phyloP scores from a whole-genome alignment of 495 filamentous ascomycete species.

The Penicillium parvum region DNA sequence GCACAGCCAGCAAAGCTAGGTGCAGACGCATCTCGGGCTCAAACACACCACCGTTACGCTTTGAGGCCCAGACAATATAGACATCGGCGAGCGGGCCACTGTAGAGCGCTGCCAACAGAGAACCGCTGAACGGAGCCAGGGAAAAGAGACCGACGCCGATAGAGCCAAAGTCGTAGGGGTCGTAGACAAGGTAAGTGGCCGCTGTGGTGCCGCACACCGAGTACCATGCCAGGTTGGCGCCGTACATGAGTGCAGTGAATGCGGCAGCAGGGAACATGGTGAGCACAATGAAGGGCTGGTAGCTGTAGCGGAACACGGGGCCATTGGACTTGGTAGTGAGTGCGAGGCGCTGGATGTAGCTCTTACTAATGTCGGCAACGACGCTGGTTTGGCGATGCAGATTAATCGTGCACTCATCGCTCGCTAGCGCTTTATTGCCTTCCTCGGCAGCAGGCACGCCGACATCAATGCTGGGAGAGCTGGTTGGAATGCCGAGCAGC shows the following conservation, averaged over 20 bases:
- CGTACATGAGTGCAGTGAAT: conserved; percentile 35
- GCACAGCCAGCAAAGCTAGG: conserved; percentile 23
- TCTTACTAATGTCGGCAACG: conserved; percentile 9
- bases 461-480: neutral
- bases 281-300: conserved; percentile 20
- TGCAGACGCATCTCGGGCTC: conserved; percentile 42
- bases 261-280: conserved; percentile 31
- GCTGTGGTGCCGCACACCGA: conserved; percentile 29
- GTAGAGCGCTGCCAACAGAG: conserved; percentile 29
- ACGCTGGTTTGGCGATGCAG: neutral
- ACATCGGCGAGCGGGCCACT: conserved; percentile 35
- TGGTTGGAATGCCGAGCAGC: conserved; percentile 8
- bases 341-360: conserved; percentile 25
- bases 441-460: neutral
- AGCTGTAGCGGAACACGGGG: conserved; percentile 22
- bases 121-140: conserved; percentile 36
- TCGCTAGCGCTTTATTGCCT: neutral
- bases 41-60: conserved; percentile 36
- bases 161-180: conserved; percentile 39
- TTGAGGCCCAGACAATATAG: conserved; percentile 29
- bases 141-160: conserved; percentile 35
- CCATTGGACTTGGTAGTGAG: conserved; percentile 22
- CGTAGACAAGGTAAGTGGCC: conserved; percentile 26
- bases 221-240: conserved; percentile 29
- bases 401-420: neutral